A percentile compares a stretch with the other conserved stretches of the same genome.
These are phyloP conservation scores for Cicer bijugum DNA, from an alignment of 306 rosid species.

Conservation along the genomic window DNA sequence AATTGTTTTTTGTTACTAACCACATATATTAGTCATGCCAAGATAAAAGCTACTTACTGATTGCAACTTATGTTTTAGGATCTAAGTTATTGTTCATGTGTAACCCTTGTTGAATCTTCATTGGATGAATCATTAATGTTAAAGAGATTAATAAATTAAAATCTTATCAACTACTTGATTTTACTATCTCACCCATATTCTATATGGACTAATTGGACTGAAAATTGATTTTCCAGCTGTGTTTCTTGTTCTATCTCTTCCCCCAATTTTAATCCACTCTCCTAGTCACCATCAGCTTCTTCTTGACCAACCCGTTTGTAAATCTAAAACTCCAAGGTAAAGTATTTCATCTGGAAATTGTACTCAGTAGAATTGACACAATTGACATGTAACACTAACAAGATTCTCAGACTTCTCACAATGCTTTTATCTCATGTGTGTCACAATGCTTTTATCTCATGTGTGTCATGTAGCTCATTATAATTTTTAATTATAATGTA, in stretches of 20 bases:
- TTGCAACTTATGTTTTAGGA: slow-evolving; percentile 1
- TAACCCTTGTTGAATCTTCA: background rate
- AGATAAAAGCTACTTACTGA: slow-evolving; percentile 17
- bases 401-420: slow-evolving; percentile 3
- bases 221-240: background rate
- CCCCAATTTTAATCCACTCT: slow-evolving; percentile 4
- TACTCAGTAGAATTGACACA: slow-evolving; percentile 13
- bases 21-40: slow-evolving; percentile 6
- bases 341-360: background rate
- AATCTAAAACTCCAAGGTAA: slow-evolving; percentile 15
- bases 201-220: background rate
- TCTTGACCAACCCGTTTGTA: slow-evolving; percentile 1
- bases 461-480: background rate
- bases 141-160: slow-evolving; percentile 4
- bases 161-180: slow-evolving; percentile 7
- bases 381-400: slow-evolving; percentile 10
- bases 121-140: background rate
- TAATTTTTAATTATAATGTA: background rate
- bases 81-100: background rate
- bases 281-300: slow-evolving; percentile 21
- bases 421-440: slow-evolving; percentile 1
- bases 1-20: background rate
- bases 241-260: background rate
- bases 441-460: slow-evolving; percentile 19
- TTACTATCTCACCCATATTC: slow-evolving; percentile 11